Conservation (phyloP, 2,329 filamentous ascomycete species). For the Fusarium illudens region DNA sequence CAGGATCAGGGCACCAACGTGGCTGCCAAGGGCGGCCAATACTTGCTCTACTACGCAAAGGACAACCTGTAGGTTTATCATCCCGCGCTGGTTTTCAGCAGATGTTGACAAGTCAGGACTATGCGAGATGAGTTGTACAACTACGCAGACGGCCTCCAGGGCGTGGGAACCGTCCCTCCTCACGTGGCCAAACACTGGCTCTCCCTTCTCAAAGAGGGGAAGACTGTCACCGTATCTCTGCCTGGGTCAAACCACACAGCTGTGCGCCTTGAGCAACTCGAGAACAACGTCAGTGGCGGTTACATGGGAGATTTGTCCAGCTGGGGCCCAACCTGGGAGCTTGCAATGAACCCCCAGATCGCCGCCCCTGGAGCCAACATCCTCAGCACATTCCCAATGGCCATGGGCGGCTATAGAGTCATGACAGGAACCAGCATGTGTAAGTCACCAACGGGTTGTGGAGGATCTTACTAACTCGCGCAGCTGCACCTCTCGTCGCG, state of each 20-base stretch:
- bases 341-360: background rate
- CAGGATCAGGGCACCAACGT: background rate
- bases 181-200: background rate
- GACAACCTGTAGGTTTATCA: background rate
- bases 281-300: background rate
- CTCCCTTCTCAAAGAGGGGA: background rate
- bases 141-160: background rate
- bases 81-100: background rate
- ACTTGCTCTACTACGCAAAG: background rate
- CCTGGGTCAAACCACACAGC: background rate
- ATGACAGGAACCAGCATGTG: conserved; percentile 3
- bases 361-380: conserved; percentile 1
- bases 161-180: background rate
- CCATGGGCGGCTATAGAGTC: background rate
- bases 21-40: background rate
- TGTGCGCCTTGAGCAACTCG: background rate
- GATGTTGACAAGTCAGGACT: background rate
- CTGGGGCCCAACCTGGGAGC: conserved; percentile 5
- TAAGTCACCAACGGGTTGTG: background rate
- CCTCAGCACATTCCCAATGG: background rate
- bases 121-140: background rate
- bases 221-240: background rate
- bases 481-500: background rate
- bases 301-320: background rate
- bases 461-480: background rate